Conservation (phyloP, 225 moss, liverwort and hornwort genomes). For the Straminergon stramineum region DNA sequence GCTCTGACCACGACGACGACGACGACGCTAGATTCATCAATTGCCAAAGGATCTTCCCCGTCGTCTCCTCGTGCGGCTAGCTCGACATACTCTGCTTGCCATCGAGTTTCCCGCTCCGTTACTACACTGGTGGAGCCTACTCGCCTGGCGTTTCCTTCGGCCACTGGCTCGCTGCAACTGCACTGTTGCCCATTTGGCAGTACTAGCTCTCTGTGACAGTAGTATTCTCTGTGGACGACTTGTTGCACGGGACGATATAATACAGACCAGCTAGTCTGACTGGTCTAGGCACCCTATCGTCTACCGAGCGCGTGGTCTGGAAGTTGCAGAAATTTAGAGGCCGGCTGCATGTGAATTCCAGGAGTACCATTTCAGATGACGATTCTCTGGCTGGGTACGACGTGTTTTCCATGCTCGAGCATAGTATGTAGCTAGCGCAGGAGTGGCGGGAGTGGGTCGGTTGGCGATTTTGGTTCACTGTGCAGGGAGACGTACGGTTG, state of each 20-base stretch:
- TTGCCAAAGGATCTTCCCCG: not conserved
- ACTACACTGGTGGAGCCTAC: not conserved
- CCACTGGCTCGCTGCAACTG: not conserved
- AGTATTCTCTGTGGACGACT: not conserved
- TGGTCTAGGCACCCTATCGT: not conserved
- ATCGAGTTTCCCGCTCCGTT: not conserved
- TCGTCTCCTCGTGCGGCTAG: not conserved
- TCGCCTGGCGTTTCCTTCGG: not conserved
- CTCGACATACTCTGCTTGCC: not conserved
- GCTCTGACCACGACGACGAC: not conserved
- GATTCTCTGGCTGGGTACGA: not conserved
- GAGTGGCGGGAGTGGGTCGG: not conserved
- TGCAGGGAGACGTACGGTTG: not conserved
- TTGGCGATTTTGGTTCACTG: not conserved
- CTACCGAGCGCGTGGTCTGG: not conserved
- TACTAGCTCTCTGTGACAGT: not conserved
- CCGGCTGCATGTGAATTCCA: not conserved
- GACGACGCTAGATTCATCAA: not conserved
- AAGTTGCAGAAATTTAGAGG: not conserved
- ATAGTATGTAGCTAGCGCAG: not conserved
- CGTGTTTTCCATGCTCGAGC: not conserved
- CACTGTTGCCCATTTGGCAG: not conserved
- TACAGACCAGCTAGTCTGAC: not conserved
- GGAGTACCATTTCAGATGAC: not conserved
- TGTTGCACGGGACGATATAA: not conserved